These are phyloP conservation scores for Metschnikowia drakensbergensis DNA, from an alignment of 805 yeast genomes.

Conservation along the genomic window DNA sequence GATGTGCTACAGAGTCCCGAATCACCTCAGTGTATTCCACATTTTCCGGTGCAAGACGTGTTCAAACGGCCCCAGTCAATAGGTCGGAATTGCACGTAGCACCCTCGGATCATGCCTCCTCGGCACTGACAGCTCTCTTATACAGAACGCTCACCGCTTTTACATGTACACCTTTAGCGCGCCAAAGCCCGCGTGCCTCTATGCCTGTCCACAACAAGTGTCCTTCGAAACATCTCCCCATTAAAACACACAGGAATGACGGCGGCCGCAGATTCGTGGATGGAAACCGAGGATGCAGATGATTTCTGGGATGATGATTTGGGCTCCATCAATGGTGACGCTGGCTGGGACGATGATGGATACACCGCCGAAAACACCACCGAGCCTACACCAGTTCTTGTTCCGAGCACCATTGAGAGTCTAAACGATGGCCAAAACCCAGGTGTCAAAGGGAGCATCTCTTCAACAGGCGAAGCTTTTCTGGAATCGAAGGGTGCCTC, in stretches of 20 bases:
- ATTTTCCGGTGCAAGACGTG: neutral
- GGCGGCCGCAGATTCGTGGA: conserved; percentile 4
- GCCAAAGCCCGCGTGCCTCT: neutral
- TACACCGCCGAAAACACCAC: neutral
- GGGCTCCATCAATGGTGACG: conserved; percentile 9
- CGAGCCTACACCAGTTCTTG: neutral
- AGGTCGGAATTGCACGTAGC: neutral
- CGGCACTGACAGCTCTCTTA: neutral
- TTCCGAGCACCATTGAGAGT: neutral
- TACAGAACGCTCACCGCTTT: conserved; percentile 1
- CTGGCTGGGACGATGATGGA: neutral
- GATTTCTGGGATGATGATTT: conserved; percentile 14
- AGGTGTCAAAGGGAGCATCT: too few relatives aligned
- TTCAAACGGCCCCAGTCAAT: neutral
- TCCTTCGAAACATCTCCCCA: neutral
- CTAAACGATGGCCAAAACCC: neutral
- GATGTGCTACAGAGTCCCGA: too few relatives aligned
- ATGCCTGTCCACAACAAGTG: neutral
- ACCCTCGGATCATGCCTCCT: neutral
- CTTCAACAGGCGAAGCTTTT: too few relatives aligned
- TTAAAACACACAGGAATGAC: neutral
- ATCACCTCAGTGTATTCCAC: neutral
- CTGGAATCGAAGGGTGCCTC: too few relatives aligned
- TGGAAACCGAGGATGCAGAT: conserved; percentile 10
- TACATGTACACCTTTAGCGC: neutral